Base-by-base conservation (phyloP, 306 rosid genomes). In the Hylodesmum podocarpum region DNA sequence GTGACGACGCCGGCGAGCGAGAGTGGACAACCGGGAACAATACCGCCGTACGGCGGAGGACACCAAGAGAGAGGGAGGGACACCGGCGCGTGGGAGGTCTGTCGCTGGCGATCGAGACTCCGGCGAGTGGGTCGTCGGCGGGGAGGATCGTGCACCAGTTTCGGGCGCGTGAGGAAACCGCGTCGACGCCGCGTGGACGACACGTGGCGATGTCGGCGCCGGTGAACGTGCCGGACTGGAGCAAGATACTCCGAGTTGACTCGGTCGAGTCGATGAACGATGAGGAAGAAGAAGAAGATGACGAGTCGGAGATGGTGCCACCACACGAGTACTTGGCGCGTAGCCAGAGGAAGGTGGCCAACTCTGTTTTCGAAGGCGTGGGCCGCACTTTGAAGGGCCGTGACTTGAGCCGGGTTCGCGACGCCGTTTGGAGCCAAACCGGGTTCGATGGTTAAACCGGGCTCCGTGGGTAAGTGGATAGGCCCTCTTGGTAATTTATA, bases 281-380 rank as follows among this genome's bases (percentile, higher is more conserved):
- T 71, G 63, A 72, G 28, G 83, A 85, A 34, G 83, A 54, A 1
- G 80, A 33, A 2, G 86, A 84, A 10, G 93, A 87, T 1, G 76
- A 74, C 34, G 94, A 87, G 18, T 71, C 87, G 73, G 99, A 88
- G 83, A 84, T 95, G 66, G 88, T 91, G 1, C 99, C 99, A 0
- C 99, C 99, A 7, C 99, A 95, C 72, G 99, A 92, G 86, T 95
- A 92, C 72, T 61, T 95, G 84, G 99, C 96, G 19, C 96, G 94
- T 0, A 90, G 91, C 80, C 77, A 88, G 69, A 90, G 83, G 72
- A 50, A 36, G 85, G 88, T 88, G 22, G 92, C 97, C 27, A 92
- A 87, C 11, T 95, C 99, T 12, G 94, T 95, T 13, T 90, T 95
- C 54, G 99, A 92, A 58, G 99, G 99, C 0, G 97, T 92, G 5